Conservation (phyloP, 2,329 filamentous ascomycete genomes). For the Talaromyces sp. region DNA sequence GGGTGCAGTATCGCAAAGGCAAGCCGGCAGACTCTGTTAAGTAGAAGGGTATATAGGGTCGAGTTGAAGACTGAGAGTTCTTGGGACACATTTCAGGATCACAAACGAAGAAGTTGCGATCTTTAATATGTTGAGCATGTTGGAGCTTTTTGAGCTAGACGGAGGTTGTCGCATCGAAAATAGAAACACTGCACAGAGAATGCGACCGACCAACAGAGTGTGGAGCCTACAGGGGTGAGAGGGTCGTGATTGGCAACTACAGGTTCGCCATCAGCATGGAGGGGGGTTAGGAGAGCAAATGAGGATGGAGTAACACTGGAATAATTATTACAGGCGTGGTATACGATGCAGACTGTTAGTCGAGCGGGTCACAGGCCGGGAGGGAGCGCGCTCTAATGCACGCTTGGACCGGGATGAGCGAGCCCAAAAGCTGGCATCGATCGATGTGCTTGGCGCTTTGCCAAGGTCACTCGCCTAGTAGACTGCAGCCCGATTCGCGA, state of each 20-base stretch:
- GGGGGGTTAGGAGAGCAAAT: constrained; percentile 2
- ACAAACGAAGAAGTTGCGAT: constrained; percentile 4
- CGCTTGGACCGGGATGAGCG: constrained; percentile 4
- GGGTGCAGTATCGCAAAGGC: background rate
- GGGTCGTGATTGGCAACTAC: background rate
- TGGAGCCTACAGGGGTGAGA: background rate
- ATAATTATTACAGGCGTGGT: constrained; percentile 2
- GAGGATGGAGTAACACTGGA: background rate
- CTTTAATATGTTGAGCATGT: constrained; percentile 6
- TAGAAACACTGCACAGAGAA: constrained; percentile 5
- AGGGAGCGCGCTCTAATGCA: constrained; percentile 8
- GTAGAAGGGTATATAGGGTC: background rate
- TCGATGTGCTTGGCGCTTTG: background rate
- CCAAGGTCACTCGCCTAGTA: background rate
- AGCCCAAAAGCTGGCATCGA: constrained; percentile 1
- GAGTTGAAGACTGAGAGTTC: background rate
- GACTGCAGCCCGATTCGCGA: background rate
- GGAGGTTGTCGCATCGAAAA: constrained; percentile 2
- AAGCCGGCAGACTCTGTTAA: background rate
- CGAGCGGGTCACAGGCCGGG: background rate
- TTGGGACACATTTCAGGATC: constrained; percentile 12
- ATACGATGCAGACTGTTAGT: constrained; percentile 3
- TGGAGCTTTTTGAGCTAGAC: constrained; percentile 7
- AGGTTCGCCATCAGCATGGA: background rate
- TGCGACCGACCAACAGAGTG: background rate